Conservation (phyloP, 352 stramenopile genomes). For the Phytophthora hybrid region DNA sequence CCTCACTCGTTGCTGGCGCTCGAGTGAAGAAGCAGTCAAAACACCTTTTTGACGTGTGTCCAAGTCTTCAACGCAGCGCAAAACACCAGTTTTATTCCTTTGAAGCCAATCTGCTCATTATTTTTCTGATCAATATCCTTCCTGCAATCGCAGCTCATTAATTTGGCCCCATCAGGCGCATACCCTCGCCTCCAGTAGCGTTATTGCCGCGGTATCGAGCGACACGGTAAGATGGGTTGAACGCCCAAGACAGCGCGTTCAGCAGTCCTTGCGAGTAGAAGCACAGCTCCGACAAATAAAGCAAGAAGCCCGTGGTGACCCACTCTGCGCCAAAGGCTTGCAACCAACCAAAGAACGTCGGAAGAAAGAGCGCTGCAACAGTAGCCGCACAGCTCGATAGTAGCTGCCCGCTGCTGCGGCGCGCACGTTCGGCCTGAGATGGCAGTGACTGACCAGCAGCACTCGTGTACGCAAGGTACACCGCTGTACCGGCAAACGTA, state of each 20-base stretch:
- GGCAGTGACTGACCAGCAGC: constrained; percentile 28
- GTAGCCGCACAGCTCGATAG: constrained; percentile 58
- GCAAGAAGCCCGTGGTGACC: constrained; percentile 46
- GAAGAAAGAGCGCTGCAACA: constrained; percentile 49
- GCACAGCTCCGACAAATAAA: constrained; percentile 70
- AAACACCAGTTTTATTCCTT: not conserved
- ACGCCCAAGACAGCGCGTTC: constrained; percentile 67
- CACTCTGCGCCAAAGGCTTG: constrained; percentile 41
- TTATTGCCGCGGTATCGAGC: constrained; percentile 47
- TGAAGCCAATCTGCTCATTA: not conserved
- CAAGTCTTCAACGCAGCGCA: no score
- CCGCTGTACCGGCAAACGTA: constrained; percentile 41
- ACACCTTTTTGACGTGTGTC: no score
- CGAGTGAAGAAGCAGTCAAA: no score
- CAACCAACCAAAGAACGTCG: constrained; percentile 58
- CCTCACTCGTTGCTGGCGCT: no score
- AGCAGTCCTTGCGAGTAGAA: constrained; percentile 74
- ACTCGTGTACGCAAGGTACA: constrained; percentile 40
- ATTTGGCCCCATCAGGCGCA: constrained; percentile 46
- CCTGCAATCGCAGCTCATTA: constrained; percentile 24
- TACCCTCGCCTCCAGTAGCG: constrained; percentile 26
- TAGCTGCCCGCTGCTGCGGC: constrained; percentile 56
- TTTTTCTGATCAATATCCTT: constrained; percentile 9
- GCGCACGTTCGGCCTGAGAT: constrained; percentile 45
- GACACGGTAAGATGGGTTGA: constrained; percentile 61